Conservation (phyloP, 2,329 filamentous ascomycete species). For the Thelonectria olida region DNA sequence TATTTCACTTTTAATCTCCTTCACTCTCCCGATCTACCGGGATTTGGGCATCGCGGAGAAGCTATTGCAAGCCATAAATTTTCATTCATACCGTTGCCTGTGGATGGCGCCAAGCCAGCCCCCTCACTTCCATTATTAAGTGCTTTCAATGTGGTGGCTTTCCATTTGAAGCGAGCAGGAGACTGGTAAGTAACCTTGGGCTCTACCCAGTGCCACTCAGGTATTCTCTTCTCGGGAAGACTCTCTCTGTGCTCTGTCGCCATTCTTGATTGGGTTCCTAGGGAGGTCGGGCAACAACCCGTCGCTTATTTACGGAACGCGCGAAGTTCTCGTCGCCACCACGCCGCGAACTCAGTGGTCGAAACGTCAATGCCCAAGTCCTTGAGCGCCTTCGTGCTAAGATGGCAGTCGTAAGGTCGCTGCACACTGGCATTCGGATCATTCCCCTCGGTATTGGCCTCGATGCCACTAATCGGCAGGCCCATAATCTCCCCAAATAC, state of each 20-base stretch:
- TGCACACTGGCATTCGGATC: slow-evolving; percentile 77
- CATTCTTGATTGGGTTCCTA: neutral
- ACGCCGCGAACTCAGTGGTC: slow-evolving; percentile 79
- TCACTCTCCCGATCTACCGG: neutral
- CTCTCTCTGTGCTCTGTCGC: neutral
- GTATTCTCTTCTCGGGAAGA: slow-evolving; percentile 9
- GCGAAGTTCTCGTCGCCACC: slow-evolving; percentile 77
- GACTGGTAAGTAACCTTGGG: neutral
- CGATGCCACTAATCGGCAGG: slow-evolving; percentile 73
- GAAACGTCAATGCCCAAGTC: slow-evolving; percentile 78
- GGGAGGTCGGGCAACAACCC: neutral
- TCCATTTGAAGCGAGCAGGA: neutral
- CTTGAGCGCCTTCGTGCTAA: slow-evolving; percentile 78
- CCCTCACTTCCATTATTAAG: no score
- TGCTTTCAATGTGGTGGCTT: no score
- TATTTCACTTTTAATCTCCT: slow-evolving; percentile 5
- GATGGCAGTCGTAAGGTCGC: slow-evolving; percentile 87
- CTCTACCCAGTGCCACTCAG: slow-evolving; percentile 13
- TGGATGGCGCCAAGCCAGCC: no score
- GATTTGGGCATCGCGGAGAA: neutral
- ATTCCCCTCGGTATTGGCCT: slow-evolving; percentile 75
- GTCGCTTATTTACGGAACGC: slow-evolving; percentile 63
- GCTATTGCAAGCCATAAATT: slow-evolving; percentile 1
- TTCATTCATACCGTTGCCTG: neutral
- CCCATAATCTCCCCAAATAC: slow-evolving; percentile 82